Evolutionary conservation across 805 yeast species (phyloP).

Genomic region (Ogataea nakhonphanomensis): DNA sequence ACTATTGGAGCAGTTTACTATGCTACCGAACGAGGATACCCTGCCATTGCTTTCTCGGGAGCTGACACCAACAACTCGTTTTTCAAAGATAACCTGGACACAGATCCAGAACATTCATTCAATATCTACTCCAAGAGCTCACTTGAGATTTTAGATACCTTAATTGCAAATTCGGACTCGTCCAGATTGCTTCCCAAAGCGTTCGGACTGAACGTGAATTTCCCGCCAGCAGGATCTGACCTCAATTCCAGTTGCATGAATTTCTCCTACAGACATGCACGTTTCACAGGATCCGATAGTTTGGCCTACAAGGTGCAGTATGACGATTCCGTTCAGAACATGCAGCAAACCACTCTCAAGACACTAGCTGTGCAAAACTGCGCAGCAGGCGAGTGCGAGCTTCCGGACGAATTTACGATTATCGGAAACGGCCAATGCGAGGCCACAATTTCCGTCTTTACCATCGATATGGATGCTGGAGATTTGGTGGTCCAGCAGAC

Average conservation of each 20-base stretch:
- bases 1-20: conserved; percentile 51
- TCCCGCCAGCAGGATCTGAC: conserved; percentile 44
- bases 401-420: conserved; percentile 42
- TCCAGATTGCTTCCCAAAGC: conserved; percentile 40
- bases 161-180: conserved; percentile 39
- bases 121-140: conserved; percentile 44
- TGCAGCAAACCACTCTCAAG: conserved; percentile 17
- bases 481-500: conserved; percentile 9
- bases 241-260: conserved; percentile 35
- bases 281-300: conserved; percentile 43
- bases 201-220: conserved; percentile 47
- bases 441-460: conserved; percentile 44
- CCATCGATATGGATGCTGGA: conserved; percentile 44
- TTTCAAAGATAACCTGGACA: conserved; percentile 42
- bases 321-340: conserved; percentile 38
- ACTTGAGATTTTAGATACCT: conserved; percentile 36
- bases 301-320: conserved; percentile 33
- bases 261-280: conserved; percentile 42
- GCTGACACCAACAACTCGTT: conserved; percentile 47
- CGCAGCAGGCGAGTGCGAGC: conserved; percentile 40
- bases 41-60: conserved; percentile 53
- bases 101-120: conserved; percentile 38
- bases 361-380: conserved; percentile 28
- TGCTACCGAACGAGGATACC: conserved; percentile 45
- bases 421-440: conserved; percentile 34